phyloP scores from a whole-genome alignment of 2,329 filamentous ascomycete species.

The Paracamarosporium sp. region DNA sequence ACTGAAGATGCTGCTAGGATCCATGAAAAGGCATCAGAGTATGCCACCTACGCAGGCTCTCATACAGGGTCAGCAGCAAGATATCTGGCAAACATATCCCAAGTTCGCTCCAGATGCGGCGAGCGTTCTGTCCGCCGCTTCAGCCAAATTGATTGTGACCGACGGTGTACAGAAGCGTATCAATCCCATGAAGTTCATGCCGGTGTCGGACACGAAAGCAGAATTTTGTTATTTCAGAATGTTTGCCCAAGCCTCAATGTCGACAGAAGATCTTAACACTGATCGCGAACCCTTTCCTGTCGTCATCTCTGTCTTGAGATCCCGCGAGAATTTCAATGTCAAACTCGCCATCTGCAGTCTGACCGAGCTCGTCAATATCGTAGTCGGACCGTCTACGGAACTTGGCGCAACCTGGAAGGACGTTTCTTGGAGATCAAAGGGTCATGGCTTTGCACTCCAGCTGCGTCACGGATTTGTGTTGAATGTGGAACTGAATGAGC shows the following conservation, averaged over 20 bases:
- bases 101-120: conserved; percentile 73
- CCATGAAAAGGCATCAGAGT: conserved; percentile 84
- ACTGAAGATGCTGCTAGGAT: conserved; percentile 76
- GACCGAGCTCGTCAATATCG: conserved; percentile 76
- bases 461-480: conserved; percentile 79
- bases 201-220: conserved; percentile 75
- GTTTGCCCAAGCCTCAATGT: conserved; percentile 75
- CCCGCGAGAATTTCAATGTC: conserved; percentile 71
- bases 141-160: conserved; percentile 53
- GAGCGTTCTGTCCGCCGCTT: conserved; percentile 69
- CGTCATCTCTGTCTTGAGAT: conserved; percentile 76
- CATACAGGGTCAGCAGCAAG: conserved; percentile 80
- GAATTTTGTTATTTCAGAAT: conserved; percentile 83
- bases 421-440: conserved; percentile 77
- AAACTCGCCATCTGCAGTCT: conserved; percentile 81
- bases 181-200: conserved; percentile 71
- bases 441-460: conserved; percentile 69
- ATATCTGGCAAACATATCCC: conserved; percentile 83
- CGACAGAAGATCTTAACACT: conserved; percentile 71
- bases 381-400: conserved; percentile 72
- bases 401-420: conserved; percentile 80
- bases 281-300: conserved; percentile 75
- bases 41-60: conserved; percentile 70
- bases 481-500: conserved; percentile 72
- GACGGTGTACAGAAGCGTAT: conserved; percentile 48